Evolutionary conservation across 2,329 filamentous ascomycete genomes (phyloP).

Genomic region (Phaeoacremonium minimum): DNA sequence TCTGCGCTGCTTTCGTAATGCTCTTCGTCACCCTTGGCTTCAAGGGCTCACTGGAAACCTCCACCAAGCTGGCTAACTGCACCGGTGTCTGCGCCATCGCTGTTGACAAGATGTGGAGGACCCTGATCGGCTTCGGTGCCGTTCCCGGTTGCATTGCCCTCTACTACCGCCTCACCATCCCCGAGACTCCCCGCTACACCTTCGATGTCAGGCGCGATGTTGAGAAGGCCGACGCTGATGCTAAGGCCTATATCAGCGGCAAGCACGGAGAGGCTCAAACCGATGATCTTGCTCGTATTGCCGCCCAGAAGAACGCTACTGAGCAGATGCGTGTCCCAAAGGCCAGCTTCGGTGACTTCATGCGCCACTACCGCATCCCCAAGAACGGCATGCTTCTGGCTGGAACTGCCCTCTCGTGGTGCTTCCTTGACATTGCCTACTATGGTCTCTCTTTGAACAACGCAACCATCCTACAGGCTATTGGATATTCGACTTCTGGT

Average conservation of each 20-base stretch:
- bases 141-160: slow-evolving; percentile 77
- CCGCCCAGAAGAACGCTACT: slow-evolving; percentile 48
- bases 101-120: slow-evolving; percentile 85
- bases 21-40: slow-evolving; percentile 71
- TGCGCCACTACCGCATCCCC: slow-evolving; percentile 63
- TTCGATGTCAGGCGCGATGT: slow-evolving; percentile 76
- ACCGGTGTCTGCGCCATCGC: slow-evolving; percentile 60
- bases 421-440: slow-evolving; percentile 61
- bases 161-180: slow-evolving; percentile 76
- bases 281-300: slow-evolving; percentile 63
- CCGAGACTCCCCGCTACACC: slow-evolving; percentile 83
- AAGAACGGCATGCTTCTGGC: slow-evolving; percentile 63
- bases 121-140: slow-evolving; percentile 75
- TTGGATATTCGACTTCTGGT: slow-evolving; percentile 60
- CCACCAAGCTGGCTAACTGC: slow-evolving; percentile 51
- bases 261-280: slow-evolving; percentile 53
- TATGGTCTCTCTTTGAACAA: slow-evolving; percentile 75
- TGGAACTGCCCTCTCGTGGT: slow-evolving; percentile 75
- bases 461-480: slow-evolving; percentile 64
- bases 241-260: slow-evolving; percentile 69
- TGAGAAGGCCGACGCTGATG: slow-evolving; percentile 68
- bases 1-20: slow-evolving; percentile 70
- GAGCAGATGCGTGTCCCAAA: slow-evolving; percentile 59
- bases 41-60: slow-evolving; percentile 54
- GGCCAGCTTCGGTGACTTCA: slow-evolving; percentile 70